Evolutionary conservation across 1,284 basidiomycete genomes (phyloP).

Genomic region (Neolentinus lepideus): DNA sequence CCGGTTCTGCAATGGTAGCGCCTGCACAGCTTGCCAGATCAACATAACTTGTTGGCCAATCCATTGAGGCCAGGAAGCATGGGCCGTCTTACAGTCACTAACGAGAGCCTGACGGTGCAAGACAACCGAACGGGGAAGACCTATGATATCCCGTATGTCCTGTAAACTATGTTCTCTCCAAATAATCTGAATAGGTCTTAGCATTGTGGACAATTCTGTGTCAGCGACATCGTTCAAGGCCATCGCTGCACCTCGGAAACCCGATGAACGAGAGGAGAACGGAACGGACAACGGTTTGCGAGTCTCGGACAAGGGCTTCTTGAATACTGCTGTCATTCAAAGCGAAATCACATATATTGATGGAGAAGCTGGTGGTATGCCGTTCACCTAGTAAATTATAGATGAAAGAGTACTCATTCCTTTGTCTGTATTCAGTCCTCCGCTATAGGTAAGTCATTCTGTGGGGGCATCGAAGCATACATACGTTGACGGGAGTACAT

Average conservation of each 20-base stretch:
- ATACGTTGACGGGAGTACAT: background rate
- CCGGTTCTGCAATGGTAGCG: background rate
- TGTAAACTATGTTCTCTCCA: background rate
- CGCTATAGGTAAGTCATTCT: slow-evolving; percentile 55
- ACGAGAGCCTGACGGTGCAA: slow-evolving; percentile 51
- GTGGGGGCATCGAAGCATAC: background rate
- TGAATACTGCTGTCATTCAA: slow-evolving; percentile 82
- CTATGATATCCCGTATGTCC: slow-evolving; percentile 67
- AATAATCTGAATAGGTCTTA: slow-evolving; percentile 18
- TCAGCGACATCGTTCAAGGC: slow-evolving; percentile 77
- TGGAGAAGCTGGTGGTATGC: slow-evolving; percentile 68
- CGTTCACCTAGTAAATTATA: background rate
- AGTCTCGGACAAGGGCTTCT: slow-evolving; percentile 72
- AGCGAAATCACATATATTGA: slow-evolving; percentile 86
- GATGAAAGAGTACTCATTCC: background rate
- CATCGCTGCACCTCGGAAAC: slow-evolving; percentile 49
- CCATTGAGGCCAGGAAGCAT: background rate
- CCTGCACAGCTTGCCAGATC: background rate
- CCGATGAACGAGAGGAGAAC: slow-evolving; percentile 71
- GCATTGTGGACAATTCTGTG: slow-evolving; percentile 72
- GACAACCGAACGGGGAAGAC: slow-evolving; percentile 84
- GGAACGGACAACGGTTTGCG: slow-evolving; percentile 76
- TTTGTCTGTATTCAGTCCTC: slow-evolving; percentile 37
- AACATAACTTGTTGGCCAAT: background rate
- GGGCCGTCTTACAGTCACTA: slow-evolving; percentile 20